Base-by-base conservation (phyloP, 2,329 filamentous ascomycete genomes). In the Xylaria multiplex region DNA sequence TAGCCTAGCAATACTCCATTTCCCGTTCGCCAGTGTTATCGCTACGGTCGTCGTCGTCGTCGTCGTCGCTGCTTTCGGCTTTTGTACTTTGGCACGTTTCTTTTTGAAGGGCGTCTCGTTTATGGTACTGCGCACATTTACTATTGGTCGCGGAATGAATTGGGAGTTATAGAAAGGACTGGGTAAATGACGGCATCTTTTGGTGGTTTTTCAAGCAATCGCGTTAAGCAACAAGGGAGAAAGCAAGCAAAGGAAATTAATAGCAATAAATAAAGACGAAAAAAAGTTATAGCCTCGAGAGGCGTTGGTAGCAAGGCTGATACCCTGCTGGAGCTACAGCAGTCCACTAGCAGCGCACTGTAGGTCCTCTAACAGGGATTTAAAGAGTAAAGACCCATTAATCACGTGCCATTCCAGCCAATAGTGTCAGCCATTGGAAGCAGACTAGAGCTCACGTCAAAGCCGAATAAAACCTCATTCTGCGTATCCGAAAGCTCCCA, bases 1-100 rank as follows among this genome's bases (percentile, higher is more conserved):
- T 88, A 62, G 86, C 84, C 76, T 90, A 86, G 52, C 82, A 78
- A 75, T 89, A 85, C 68, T 85, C 80, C 72, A 35, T 50, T 75
- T 89, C 85, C 68, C 85, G 81, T 64, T 78, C 81, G 19, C 19
- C 19, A 19, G 19, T 19, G 19, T 19, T 19, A 19, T 19, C 19
- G 19, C 19, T 19, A 19, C 19, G 19, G 19, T 19, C 19, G 73
- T 45, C 48, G 6, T 27, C 5, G 27, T 27, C 80, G 61, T 78
- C 75, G 48, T 79, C 79, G 68, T 83, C 81, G 73, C 80, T 79
- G 78, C 79, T 80, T 68, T 85, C 79, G 62, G 83, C 80, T 68
- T 83, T 83, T 16, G 81, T 75, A 77, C 73, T 35, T 81, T 79
- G 16, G 77, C 75, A 60, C 84, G 80, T 75, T 88, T 88, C 76